phyloP scores from a whole-genome alignment of 2,329 filamentous ascomycete genomes.

The Colletotrichum sp. region DNA sequence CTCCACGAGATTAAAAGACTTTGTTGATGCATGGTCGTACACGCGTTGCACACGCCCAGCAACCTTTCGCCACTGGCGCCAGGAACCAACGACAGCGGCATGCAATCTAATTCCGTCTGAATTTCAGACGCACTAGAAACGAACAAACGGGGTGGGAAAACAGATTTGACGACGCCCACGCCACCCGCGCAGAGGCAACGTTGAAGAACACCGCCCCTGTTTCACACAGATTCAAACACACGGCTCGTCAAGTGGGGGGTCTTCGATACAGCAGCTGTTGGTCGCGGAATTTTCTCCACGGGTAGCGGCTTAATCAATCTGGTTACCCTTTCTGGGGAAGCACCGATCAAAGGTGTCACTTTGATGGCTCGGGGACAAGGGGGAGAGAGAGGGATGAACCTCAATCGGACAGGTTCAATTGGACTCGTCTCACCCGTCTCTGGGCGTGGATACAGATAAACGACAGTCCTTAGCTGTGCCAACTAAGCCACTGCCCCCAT shows the following conservation, averaged over 20 bases:
- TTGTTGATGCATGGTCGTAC: not conserved
- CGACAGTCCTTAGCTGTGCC: not conserved
- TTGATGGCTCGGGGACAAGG: not conserved
- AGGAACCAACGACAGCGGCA: not conserved
- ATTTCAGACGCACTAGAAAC: constrained; percentile 2
- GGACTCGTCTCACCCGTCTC: not conserved
- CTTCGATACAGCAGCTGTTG: not conserved
- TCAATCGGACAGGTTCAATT: not conserved
- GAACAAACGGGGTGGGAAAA: not conserved
- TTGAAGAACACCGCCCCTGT: not conserved
- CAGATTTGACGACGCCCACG: not conserved
- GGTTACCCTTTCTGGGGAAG: not conserved
- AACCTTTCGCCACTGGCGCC: not conserved
- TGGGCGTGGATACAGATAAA: not conserved
- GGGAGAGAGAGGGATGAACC: not conserved
- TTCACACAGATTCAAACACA: constrained; percentile 17
- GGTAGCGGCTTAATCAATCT: not conserved
- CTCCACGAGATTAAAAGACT: not conserved
- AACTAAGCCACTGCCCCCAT: not conserved
- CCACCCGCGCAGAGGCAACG: not conserved
- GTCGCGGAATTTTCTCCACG: not conserved
- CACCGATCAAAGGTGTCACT: not conserved
- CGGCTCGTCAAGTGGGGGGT: not conserved
- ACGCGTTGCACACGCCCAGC: not conserved
- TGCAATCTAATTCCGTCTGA: constrained; percentile 9